phyloP scores from a whole-genome alignment of 1,139 yeast genomes.

The Blastobotrys aristatus region DNA sequence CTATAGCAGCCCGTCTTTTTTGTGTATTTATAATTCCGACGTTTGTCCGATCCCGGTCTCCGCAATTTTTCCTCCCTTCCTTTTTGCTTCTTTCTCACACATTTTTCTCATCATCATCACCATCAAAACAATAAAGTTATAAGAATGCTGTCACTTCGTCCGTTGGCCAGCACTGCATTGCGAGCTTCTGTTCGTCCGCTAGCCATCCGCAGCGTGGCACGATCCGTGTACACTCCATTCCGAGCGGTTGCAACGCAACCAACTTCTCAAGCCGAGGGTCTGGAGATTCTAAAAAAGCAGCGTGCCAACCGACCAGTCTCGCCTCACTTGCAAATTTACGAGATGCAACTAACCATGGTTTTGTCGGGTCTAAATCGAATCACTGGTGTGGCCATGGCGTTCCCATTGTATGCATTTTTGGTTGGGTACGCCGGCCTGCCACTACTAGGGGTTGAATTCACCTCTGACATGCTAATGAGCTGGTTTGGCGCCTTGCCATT shows the following conservation, averaged over 20 bases:
- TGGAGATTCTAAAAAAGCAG: conserved; percentile 69
- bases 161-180: conserved; percentile 13
- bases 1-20: no score
- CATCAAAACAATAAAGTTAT: no score
- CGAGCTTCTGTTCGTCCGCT: conserved; percentile 6
- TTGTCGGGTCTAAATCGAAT: conserved; percentile 82
- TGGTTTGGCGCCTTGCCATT: conserved; percentile 50
- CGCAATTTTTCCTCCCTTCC: no score
- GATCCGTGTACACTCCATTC: no score
- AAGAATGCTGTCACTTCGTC: conserved; percentile 14
- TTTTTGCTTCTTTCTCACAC: no score
- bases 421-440: conserved; percentile 70
- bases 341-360: conserved; percentile 82
- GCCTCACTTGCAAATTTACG: conserved; percentile 84
- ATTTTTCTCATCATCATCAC: neutral
- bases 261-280: conserved; percentile 60
- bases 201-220: no score
- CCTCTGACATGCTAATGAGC: conserved; percentile 54
- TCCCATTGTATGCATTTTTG: conserved; percentile 55
- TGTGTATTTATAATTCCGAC: conserved; percentile 5
- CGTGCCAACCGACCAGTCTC: conserved; percentile 85
- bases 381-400: conserved; percentile 77
- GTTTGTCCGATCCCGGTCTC: no score
- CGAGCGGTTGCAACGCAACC: conserved; percentile 42
- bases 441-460: conserved; percentile 53